phyloP scores from a whole-genome alignment of 495 filamentous ascomycete species.

The Lophiotrema nucula region DNA sequence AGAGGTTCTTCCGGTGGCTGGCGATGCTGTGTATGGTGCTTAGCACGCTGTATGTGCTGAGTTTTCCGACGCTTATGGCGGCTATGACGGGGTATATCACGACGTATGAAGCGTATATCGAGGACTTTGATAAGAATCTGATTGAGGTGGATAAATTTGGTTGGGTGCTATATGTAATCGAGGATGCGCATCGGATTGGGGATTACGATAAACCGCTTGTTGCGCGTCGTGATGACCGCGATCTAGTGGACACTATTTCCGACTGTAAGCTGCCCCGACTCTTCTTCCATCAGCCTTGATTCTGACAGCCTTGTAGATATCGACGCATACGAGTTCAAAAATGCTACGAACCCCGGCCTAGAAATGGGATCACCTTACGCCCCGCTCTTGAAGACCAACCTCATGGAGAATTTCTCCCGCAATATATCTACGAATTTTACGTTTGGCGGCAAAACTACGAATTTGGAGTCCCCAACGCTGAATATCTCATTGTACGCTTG shows the following conservation, averaged over 20 bases:
- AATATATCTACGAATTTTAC: not conserved
- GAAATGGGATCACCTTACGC: too few species aligned
- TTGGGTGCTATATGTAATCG: not conserved
- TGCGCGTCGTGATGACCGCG: not conserved
- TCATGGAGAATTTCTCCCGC: too few species aligned
- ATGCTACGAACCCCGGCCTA: too few species aligned
- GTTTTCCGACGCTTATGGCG: slow-evolving; percentile 35
- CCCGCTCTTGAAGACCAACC: too few species aligned
- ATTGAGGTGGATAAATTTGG: slow-evolving; percentile 18
- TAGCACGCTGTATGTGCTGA: slow-evolving; percentile 32
- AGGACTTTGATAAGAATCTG: slow-evolving; percentile 11
- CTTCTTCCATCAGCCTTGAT: not conserved
- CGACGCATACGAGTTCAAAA: too few species aligned
- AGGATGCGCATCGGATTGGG: slow-evolving; percentile 16
- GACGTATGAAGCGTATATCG: slow-evolving; percentile 16
- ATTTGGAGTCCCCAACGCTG: slow-evolving; percentile 3
- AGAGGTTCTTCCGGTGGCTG: slow-evolving; percentile 21
- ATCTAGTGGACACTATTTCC: not conserved
- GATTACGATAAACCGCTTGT: slow-evolving; percentile 13
- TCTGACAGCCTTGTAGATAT: not conserved
- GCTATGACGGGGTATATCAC: slow-evolving; percentile 30
- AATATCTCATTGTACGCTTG: not conserved
- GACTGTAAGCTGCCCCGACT: slow-evolving; percentile 3
- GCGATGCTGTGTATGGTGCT: slow-evolving; percentile 27
- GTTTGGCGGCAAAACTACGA: not conserved